These are phyloP conservation scores for Biscogniauxia mediterranea DNA, from an alignment of 2,329 filamentous ascomycete genomes.

Conservation along the genomic window DNA sequence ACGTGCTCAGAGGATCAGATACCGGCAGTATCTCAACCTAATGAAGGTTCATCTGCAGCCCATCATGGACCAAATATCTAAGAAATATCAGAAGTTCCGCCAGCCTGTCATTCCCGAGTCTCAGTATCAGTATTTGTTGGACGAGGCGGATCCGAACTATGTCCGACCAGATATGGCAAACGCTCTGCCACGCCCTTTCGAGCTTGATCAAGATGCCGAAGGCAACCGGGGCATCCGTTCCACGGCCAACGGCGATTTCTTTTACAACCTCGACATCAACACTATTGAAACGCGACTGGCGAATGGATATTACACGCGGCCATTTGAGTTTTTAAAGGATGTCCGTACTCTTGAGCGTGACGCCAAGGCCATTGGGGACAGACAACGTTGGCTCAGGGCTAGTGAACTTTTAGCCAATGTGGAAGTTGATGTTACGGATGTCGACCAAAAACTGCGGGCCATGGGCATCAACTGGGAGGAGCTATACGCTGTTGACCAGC, in stretches of 20 bases:
- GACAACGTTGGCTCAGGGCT: slow-evolving; percentile 77
- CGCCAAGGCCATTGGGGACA: slow-evolving; percentile 77
- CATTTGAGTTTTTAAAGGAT: slow-evolving; percentile 85
- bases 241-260: slow-evolving; percentile 76
- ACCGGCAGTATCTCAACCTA: slow-evolving; percentile 79
- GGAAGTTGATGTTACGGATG: slow-evolving; percentile 82
- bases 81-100: slow-evolving; percentile 84
- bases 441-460: slow-evolving; percentile 62
- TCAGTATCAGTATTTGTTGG: slow-evolving; percentile 77
- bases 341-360: slow-evolving; percentile 84
- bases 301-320: slow-evolving; percentile 92
- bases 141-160: slow-evolving; percentile 74
- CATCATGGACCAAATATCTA: slow-evolving; percentile 95
- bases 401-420: slow-evolving; percentile 92
- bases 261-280: slow-evolving; percentile 89
- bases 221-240: slow-evolving; percentile 76
- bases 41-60: slow-evolving; percentile 88
- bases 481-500: slow-evolving; percentile 70
- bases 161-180: slow-evolving; percentile 57
- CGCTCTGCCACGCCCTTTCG: slow-evolving; percentile 69
- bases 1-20: slow-evolving; percentile 75
- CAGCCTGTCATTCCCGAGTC: slow-evolving; percentile 72
- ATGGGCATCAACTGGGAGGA: slow-evolving; percentile 73
- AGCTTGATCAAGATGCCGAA: slow-evolving; percentile 75
- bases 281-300: slow-evolving; percentile 95